Percentiles rank a stretch among this genome's conserved stretches.
phyloP scores from a whole-genome alignment of 768 basidiomycete genomes.

The Serpula lacrymans region DNA sequence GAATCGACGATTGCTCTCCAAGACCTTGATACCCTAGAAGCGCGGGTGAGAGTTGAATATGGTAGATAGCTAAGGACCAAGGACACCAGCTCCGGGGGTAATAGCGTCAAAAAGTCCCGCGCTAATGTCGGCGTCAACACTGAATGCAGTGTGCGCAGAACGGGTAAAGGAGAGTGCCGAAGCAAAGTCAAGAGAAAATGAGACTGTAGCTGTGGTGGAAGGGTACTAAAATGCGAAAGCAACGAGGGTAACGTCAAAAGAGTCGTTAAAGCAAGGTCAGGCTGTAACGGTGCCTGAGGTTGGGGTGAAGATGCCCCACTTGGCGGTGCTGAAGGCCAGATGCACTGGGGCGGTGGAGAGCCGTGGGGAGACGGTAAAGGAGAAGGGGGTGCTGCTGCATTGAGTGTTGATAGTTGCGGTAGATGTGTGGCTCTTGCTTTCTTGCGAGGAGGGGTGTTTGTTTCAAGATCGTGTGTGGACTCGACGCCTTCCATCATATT shows the following conservation, averaged over 20 bases:
- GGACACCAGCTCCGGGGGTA: constrained; percentile 90
- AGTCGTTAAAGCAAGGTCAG: constrained; percentile 77
- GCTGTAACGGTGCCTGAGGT: constrained; percentile 70
- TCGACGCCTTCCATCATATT: constrained; percentile 76
- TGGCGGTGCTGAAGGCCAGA: constrained; percentile 82
- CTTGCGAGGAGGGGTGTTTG: constrained; percentile 63
- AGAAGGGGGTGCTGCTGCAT: constrained; percentile 76
- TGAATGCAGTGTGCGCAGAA: constrained; percentile 84
- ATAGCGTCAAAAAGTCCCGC: constrained; percentile 88
- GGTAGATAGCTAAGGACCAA: constrained; percentile 85
- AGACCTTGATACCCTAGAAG: constrained; percentile 82
- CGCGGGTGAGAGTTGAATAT: constrained; percentile 76
- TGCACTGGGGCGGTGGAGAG: constrained; percentile 70
- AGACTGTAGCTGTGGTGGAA: constrained; percentile 84
- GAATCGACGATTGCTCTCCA: constrained; percentile 94
- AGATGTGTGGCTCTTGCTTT: constrained; percentile 63
- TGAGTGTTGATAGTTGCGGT: constrained; percentile 61
- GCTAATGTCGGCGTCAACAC: constrained; percentile 89
- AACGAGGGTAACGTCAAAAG: constrained; percentile 84
- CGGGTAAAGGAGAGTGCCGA: constrained; percentile 87
- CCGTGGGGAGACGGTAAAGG: constrained; percentile 84
- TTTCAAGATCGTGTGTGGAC: constrained; percentile 41
- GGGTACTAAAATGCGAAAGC: constrained; percentile 71
- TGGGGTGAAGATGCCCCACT: constrained; percentile 71
- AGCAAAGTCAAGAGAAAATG: constrained; percentile 92